phyloP scores from a whole-genome alignment of 2,329 filamentous ascomycete genomes.

The Exophiala viscosa region DNA sequence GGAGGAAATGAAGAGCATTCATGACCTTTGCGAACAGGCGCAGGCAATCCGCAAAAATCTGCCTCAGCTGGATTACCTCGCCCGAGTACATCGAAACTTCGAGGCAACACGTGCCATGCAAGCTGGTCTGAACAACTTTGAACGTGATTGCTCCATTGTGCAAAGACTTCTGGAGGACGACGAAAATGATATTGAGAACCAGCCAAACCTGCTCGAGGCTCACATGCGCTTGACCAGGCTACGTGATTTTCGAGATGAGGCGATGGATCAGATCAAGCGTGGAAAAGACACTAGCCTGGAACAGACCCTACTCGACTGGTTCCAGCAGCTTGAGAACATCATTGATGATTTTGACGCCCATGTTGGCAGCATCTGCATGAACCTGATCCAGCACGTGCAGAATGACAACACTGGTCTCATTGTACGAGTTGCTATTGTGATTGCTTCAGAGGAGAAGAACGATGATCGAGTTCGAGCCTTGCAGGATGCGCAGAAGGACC shows the following conservation, averaged over 20 bases:
- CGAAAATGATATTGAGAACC: constrained; percentile 79
- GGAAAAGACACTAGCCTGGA: constrained; percentile 70
- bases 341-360: constrained; percentile 96
- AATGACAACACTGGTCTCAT: constrained; percentile 84
- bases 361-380: constrained; percentile 81
- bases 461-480: constrained; percentile 86
- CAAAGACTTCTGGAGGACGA: constrained; percentile 78
- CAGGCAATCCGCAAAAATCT: constrained; percentile 98
- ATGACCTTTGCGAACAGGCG: constrained; percentile 93
- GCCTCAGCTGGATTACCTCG: constrained; percentile 67
- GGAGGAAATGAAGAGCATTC: constrained; percentile 98
- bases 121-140: constrained; percentile 81
- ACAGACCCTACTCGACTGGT: constrained; percentile 84
- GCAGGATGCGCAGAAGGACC: constrained; percentile 91
- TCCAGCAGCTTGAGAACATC: constrained; percentile 76
- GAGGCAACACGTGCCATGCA: constrained; percentile 92
- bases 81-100: constrained; percentile 76
- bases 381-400: constrained; percentile 81
- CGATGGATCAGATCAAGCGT: constrained; percentile 89
- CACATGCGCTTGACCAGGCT: constrained; percentile 91
- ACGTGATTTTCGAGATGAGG: constrained; percentile 90
- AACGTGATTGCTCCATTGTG: constrained; percentile 68
- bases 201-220: constrained; percentile 83
- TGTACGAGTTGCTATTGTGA: constrained; percentile 84
- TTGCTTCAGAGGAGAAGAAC: constrained; percentile 94